Conservation (phyloP, 345 rosid species). For the Hirschfeldia incana region DNA sequence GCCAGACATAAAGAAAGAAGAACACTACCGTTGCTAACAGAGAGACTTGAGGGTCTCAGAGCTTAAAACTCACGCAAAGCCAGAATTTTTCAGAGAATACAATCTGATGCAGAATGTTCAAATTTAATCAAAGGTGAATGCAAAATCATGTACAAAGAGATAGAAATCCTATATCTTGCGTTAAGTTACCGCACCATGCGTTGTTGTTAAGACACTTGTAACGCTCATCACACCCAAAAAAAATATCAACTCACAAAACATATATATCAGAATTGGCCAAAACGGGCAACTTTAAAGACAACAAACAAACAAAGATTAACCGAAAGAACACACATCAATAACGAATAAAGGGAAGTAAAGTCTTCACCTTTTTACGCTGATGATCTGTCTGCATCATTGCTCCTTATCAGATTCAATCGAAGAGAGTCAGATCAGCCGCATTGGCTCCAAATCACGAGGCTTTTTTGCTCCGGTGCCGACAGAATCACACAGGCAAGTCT, state of each 20-base stretch:
- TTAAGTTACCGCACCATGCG: constrained; percentile 16
- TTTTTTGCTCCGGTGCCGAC: constrained; percentile 49
- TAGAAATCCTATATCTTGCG: neutral
- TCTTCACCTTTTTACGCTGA: constrained; percentile 66
- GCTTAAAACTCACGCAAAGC: too few relatives aligned
- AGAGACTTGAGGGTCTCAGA: neutral
- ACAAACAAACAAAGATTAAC: neutral
- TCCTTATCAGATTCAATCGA: neutral
- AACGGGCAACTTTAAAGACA: constrained; percentile 8
- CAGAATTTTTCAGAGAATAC: too few relatives aligned
- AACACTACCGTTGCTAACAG: neutral
- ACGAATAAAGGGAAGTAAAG: neutral
- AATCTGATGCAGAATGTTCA: neutral
- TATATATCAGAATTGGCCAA: constrained; percentile 12
- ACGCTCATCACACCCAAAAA: constrained; percentile 14
- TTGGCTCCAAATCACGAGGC: constrained; percentile 63
- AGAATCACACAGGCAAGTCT: constrained; percentile 45
- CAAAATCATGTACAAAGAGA: neutral
- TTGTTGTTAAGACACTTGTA: constrained; percentile 21
- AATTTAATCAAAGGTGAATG: neutral
- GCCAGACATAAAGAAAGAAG: too few relatives aligned
- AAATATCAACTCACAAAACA: constrained; percentile 25
- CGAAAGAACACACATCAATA: constrained; percentile 19
- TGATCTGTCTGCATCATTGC: constrained; percentile 72
- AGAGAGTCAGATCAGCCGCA: constrained; percentile 58